These are phyloP conservation scores for Nicotiana tabacum DNA, from an alignment of 257 asterid species.

Conservation along the genomic window DNA sequence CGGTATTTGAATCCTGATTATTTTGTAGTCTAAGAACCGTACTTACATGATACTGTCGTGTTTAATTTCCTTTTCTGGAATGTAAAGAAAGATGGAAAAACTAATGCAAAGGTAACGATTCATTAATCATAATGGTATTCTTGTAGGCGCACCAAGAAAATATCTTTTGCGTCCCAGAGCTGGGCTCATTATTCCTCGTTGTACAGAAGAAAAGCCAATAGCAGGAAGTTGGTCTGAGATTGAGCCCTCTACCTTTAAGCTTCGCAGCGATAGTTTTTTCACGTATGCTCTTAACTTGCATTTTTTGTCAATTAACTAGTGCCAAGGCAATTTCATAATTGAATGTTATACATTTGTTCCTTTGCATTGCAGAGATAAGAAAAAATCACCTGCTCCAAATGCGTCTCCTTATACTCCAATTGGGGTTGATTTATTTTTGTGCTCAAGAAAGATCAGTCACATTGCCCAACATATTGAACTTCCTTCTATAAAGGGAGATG, in stretches of 20 bases:
- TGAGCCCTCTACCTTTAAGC: constrained; percentile 77
- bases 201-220: constrained; percentile 58
- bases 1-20: neutral
- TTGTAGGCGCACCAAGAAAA: constrained; percentile 59
- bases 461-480: constrained; percentile 89
- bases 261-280: constrained; percentile 80
- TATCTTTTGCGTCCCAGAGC: constrained; percentile 81
- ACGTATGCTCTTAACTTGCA: constrained; percentile 42
- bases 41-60: neutral
- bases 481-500: constrained; percentile 58
- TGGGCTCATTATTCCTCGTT: constrained; percentile 65
- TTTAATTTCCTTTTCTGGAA: neutral
- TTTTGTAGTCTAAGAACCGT: neutral
- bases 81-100: neutral
- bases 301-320: neutral
- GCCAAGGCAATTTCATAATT: neutral
- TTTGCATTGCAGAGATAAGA: constrained; percentile 74
- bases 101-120: neutral
- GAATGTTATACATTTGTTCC: constrained; percentile 2
- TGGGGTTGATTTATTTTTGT: constrained; percentile 83
- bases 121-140: constrained; percentile 11
- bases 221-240: constrained; percentile 80
- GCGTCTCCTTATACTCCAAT: constrained; percentile 71
- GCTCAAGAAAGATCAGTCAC: constrained; percentile 70
- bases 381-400: constrained; percentile 74